Percentiles rank a stretch among this genome's conserved stretches.
Evolutionary conservation across 164 flowering plant species (phyloP).

Genomic region (Sextonia rubra): DNA sequence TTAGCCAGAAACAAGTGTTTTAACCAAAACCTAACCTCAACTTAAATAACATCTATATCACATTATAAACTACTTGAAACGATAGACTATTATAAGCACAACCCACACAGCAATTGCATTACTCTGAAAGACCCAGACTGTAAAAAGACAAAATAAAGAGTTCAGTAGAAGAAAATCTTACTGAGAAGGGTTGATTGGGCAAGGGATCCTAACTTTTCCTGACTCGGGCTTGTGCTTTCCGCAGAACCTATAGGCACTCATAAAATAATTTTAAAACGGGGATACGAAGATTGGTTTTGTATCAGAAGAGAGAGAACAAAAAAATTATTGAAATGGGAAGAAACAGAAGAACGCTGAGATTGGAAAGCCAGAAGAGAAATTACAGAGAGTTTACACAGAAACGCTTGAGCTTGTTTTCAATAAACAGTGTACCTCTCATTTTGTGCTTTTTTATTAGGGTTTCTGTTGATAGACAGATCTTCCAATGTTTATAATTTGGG

Average conservation of each 20-base stretch:
- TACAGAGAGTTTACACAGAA: conserved; percentile 75
- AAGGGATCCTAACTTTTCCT: conserved; percentile 58
- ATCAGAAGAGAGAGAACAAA: neutral
- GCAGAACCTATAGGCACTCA: conserved; percentile 48
- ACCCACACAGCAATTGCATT: neutral
- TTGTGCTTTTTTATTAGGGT: no score
- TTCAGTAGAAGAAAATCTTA: conserved; percentile 22
- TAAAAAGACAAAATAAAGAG: neutral
- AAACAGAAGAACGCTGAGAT: conserved; percentile 8
- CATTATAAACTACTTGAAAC: no score
- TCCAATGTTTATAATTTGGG: no score
- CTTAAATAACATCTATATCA: no score
- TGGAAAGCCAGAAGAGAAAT: conserved; percentile 10
- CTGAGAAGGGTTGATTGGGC: conserved; percentile 97
- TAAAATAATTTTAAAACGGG: neutral
- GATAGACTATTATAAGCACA: neutral
- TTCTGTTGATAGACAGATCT: no score
- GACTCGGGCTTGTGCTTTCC: conserved; percentile 77
- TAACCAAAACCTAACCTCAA: no score
- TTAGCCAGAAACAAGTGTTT: no score
- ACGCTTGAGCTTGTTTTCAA: no score
- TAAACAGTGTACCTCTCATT: no score
- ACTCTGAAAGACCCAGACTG: neutral
- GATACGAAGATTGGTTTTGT: neutral
- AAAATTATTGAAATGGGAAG: neutral